Evolutionary conservation across 345 rosid genomes (phyloP).

Genomic region (Gossypium thurberi): DNA sequence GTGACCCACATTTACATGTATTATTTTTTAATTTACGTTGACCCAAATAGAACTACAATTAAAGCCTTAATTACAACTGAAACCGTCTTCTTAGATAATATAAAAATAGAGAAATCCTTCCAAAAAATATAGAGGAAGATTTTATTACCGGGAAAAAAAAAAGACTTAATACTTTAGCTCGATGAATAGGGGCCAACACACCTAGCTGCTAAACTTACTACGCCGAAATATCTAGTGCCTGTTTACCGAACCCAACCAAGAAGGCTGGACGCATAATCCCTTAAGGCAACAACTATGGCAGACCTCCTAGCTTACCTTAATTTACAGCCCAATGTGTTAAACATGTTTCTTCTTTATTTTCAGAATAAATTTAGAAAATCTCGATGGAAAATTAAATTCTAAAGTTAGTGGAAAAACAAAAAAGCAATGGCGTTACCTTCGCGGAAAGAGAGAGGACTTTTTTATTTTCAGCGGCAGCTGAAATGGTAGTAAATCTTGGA

Average conservation of each 20-base stretch:
- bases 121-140: background rate
- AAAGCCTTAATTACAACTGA: background rate
- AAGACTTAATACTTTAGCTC: background rate
- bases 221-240: background rate
- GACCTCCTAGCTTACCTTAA: background rate
- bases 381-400: background rate
- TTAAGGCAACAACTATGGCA: background rate
- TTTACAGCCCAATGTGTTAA: background rate
- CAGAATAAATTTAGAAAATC: background rate
- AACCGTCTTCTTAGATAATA: background rate
- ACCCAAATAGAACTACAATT: background rate
- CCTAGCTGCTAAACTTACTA: no score
- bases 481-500: constrained; percentile 12
- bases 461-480: constrained; percentile 4
- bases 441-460: background rate
- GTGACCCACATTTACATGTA: background rate
- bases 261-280: background rate
- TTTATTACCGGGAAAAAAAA: background rate
- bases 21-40: background rate
- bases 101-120: background rate
- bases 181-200: no score
- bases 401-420: background rate
- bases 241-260: background rate
- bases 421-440: background rate
- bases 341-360: no score